Conservation (phyloP, 2,329 filamentous ascomycete genomes). For the Fusarium gaditjirri region DNA sequence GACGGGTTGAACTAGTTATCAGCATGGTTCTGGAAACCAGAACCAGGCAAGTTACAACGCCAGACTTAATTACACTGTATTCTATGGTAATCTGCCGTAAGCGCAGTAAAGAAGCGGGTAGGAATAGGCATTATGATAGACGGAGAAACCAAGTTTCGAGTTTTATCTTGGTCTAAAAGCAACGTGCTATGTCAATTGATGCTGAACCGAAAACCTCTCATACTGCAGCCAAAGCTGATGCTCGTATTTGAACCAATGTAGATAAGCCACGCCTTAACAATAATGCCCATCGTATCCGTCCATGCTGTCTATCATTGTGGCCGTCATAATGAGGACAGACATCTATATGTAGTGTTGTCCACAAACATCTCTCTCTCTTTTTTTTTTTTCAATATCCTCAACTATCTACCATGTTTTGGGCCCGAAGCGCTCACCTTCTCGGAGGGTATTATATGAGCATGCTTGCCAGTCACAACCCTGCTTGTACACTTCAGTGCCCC, state of each 20-base stretch:
- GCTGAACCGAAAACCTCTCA: not conserved
- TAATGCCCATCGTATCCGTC: constrained; percentile 4
- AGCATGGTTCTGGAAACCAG: constrained; percentile 29
- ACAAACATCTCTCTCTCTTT: too few species aligned
- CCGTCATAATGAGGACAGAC: not conserved
- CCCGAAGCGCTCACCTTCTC: constrained; percentile 73
- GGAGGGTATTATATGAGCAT: constrained; percentile 74
- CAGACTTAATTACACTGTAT: constrained; percentile 48
- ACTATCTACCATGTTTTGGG: constrained; percentile 65
- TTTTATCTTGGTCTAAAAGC: constrained; percentile 23
- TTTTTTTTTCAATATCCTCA: not conserved
- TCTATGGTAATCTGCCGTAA: constrained; percentile 47
- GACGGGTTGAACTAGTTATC: constrained; percentile 31
- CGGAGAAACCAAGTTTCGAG: constrained; percentile 36
- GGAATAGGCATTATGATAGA: constrained; percentile 45
- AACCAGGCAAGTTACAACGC: constrained; percentile 36
- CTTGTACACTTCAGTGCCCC: constrained; percentile 89
- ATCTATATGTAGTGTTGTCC: constrained; percentile 38
- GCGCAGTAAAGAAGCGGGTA: constrained; percentile 36
- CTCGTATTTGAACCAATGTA: not conserved
- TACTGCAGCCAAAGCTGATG: not conserved
- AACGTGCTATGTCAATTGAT: constrained; percentile 5
- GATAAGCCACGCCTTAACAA: constrained; percentile 7
- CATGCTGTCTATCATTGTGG: constrained; percentile 35
- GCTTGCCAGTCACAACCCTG: constrained; percentile 87